These are phyloP conservation scores for Fusarium sublunatum DNA, from an alignment of 2,329 filamentous ascomycete species.

Conservation along the genomic window DNA sequence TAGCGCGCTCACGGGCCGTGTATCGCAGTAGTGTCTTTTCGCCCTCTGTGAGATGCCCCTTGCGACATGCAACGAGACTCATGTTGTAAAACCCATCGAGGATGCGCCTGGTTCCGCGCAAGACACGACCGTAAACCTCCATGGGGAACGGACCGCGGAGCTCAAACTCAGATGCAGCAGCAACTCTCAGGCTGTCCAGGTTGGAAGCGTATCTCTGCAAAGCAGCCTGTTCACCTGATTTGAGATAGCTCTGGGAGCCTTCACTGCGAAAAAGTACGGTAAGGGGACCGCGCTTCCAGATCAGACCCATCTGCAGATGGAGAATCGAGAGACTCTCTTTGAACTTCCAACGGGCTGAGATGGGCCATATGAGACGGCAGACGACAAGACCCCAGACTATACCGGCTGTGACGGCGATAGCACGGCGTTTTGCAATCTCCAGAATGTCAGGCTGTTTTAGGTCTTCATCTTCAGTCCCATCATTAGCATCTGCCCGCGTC, in stretches of 20 bases:
- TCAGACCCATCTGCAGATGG: slow-evolving; percentile 92
- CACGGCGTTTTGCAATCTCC: slow-evolving; percentile 87
- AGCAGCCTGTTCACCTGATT: slow-evolving; percentile 26
- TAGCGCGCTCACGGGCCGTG: slow-evolving; percentile 80
- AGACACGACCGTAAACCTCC: slow-evolving; percentile 76
- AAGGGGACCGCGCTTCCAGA: slow-evolving; percentile 94
- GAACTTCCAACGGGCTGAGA: slow-evolving; percentile 87
- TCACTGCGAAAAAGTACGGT: slow-evolving; percentile 74
- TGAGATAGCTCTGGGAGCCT: slow-evolving; percentile 74
- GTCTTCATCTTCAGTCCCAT: slow-evolving; percentile 86
- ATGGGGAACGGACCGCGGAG: slow-evolving; percentile 86
- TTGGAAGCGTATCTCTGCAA: slow-evolving; percentile 61
- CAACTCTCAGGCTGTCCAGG: slow-evolving; percentile 76
- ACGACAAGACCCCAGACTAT: slow-evolving; percentile 93
- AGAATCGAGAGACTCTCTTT: slow-evolving; percentile 88
- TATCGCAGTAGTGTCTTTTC: slow-evolving; percentile 83
- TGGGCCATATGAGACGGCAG: slow-evolving; percentile 91
- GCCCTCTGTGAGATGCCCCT: slow-evolving; percentile 78
- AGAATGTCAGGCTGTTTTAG: slow-evolving; percentile 84
- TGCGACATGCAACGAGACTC: slow-evolving; percentile 89
- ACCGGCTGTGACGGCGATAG: slow-evolving; percentile 87
- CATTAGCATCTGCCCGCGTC: slow-evolving; percentile 71
- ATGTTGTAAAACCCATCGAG: slow-evolving; percentile 95
- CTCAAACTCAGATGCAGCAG: slow-evolving; percentile 86
- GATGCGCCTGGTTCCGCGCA: slow-evolving; percentile 83